Percentiles rank a stretch among this genome's conserved stretches.
Evolutionary conservation across 768 basidiomycete species (phyloP).

Genomic region (Agaricus blazei): DNA sequence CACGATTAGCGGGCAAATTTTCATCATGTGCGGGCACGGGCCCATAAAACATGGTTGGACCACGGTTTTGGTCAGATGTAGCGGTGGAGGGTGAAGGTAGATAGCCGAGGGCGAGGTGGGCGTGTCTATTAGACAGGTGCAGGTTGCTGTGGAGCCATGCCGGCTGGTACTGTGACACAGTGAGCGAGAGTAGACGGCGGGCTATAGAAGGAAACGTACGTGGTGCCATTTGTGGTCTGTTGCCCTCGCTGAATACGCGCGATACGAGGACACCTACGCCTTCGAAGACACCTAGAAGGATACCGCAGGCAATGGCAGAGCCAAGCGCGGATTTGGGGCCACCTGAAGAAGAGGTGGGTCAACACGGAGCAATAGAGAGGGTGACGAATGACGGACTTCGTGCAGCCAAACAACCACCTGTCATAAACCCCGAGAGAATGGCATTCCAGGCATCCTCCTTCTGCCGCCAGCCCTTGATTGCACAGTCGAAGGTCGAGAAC

Average conservation of each 20-base stretch:
- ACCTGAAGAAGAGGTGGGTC: constrained; percentile 41
- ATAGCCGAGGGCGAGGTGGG: constrained; percentile 17
- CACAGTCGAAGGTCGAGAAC: constrained; percentile 98
- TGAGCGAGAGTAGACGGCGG: constrained; percentile 9
- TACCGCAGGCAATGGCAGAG: constrained; percentile 94
- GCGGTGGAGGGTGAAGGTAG: constrained; percentile 2
- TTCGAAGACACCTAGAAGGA: constrained; percentile 90
- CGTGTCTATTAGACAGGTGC: constrained; percentile 45
- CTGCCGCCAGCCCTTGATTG: constrained; percentile 93
- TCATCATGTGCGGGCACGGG: not conserved
- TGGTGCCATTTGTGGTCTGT: constrained; percentile 75
- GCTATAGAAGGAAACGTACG: constrained; percentile 42
- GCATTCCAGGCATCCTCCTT: constrained; percentile 99
- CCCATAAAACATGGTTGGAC: not conserved
- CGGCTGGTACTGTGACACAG: constrained; percentile 42
- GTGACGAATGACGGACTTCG: constrained; percentile 62
- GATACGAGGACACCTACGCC: constrained; percentile 92
- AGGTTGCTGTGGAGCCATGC: constrained; percentile 46
- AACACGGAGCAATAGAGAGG: constrained; percentile 4
- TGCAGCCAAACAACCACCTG: constrained; percentile 91
- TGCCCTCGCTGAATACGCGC: constrained; percentile 81
- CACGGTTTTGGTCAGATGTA: not conserved
- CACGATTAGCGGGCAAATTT: not conserved
- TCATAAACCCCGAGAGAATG: constrained; percentile 97
- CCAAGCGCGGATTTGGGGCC: constrained; percentile 88